Base-by-base conservation (phyloP, 2,329 filamentous ascomycete genomes). In the Monosporascus ibericus region DNA sequence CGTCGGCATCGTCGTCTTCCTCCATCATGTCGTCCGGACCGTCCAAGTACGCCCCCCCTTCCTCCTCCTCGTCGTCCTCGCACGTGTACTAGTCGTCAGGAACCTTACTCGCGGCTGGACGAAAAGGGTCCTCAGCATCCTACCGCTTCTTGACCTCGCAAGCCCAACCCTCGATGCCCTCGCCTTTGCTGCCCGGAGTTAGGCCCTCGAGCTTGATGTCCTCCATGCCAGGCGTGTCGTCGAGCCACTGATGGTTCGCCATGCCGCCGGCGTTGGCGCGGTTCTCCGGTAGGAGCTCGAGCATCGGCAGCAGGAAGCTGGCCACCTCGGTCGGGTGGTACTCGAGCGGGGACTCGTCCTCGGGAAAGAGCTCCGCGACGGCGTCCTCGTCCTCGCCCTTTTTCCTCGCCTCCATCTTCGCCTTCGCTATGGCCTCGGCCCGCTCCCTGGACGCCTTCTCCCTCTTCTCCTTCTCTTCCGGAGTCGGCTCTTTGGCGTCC, bases 181-280 rank as follows among this genome's bases (percentile, higher is more conserved):
- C 92, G 1, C 92, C 92, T 53, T 84, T 85, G 58, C 86, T 90
- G 6, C 91, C 91, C 1, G 95, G 88, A 47, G 84, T 75, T 34
- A 96, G 77, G 0, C 80, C 80, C 17, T 87, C 83, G 55, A 96
- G 79, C 67, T 82, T 85, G 52, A 92, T 72, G 11, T 80, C 81
- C 63, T 92, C 86, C 92, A 99, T 97, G 7, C 92, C 92, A 36
- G 87, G 86, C 3, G 92, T 92, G 59, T 91, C 88, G 55, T 88
- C 84, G 60, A 97, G 72, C 81, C 92, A 97, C 6, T 75, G 68
- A 62, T 95, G 90, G 6, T 87, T 86, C 4, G 88, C 86, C 94
- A 97, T 97, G 6, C 94, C 94, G 37, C 94, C 94, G 1, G 94
- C 94, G 67, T 97, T 99, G 11, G 94, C 94, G 40, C 94, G 80